A percentile compares a stretch with the other conserved stretches of the same genome.
phyloP scores from a whole-genome alignment of 2,329 filamentous ascomycete genomes.

The Phaeosphaeriaceae sp. region DNA sequence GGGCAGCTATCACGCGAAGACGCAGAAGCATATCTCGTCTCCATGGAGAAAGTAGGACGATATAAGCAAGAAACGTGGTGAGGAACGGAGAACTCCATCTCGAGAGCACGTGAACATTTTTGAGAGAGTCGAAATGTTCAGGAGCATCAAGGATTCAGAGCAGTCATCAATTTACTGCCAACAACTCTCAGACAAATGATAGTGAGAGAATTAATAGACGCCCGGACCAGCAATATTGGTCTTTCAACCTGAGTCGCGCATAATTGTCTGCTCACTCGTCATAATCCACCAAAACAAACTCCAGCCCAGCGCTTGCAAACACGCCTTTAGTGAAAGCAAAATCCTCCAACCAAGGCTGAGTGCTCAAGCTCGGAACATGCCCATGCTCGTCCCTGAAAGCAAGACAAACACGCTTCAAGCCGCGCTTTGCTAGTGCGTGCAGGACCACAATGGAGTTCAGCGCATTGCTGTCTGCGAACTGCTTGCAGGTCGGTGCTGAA shows the following conservation, averaged over 20 bases:
- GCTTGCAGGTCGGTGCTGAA: neutral
- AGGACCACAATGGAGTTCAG: neutral
- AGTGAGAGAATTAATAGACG: too few species aligned
- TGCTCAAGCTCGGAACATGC: too few species aligned
- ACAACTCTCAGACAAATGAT: too few species aligned
- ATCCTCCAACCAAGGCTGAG: neutral
- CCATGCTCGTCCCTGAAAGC: too few species aligned
- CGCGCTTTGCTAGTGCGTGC: neutral
- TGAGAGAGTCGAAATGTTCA: too few species aligned
- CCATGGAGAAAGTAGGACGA: conserved; percentile 67
- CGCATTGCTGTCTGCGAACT: neutral
- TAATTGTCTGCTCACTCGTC: neutral
- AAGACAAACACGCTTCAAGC: neutral
- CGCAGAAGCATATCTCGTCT: conserved; percentile 63
- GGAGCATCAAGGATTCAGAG: too few species aligned
- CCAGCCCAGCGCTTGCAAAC: neutral
- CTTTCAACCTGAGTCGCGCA: too few species aligned
- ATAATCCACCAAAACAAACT: neutral
- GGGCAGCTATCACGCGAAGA: conserved; percentile 52
- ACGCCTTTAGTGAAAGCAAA: neutral
- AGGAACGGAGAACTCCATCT: neutral
- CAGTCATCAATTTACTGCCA: too few species aligned
- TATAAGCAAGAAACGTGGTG: conserved; percentile 77
- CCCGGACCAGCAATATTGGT: too few species aligned
- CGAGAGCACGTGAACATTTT: too few species aligned